Evolutionary conservation across 306 rosid genomes (phyloP).

Genomic region (Cucumis melo): DNA sequence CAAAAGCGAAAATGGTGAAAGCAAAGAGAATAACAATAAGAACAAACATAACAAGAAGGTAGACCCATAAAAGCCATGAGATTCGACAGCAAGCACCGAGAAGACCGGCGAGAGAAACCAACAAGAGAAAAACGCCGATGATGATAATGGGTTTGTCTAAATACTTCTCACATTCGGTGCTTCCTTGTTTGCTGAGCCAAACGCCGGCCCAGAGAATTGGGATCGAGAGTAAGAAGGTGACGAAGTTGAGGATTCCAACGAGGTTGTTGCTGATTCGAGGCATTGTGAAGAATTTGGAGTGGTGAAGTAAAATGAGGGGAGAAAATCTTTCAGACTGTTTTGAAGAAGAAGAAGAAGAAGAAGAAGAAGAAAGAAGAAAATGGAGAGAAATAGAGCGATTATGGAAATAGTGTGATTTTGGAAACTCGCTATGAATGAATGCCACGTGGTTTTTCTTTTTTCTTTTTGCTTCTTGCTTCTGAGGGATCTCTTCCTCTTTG

Average conservation of each 20-base stretch:
- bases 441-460: background rate
- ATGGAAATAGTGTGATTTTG: background rate
- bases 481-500: background rate
- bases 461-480: background rate
- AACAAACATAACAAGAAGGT: conserved; percentile 42
- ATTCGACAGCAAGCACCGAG: conserved; percentile 42
- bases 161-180: conserved; percentile 31
- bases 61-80: conserved; percentile 44
- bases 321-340: background rate
- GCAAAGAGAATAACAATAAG: conserved; percentile 28
- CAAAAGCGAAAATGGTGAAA: conserved; percentile 44
- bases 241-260: conserved; percentile 34
- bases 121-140: conserved; percentile 28
- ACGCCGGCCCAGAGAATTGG: conserved; percentile 28
- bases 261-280: conserved; percentile 26
- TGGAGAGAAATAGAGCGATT: background rate
- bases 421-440: background rate
- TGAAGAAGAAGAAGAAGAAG: background rate
- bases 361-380: background rate
- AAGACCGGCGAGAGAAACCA: conserved; percentile 35
- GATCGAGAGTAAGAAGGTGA: conserved; percentile 38
- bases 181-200: conserved; percentile 36
- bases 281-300: conserved; percentile 11
- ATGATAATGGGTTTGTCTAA: conserved; percentile 26
- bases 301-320: background rate